phyloP scores from a whole-genome alignment of 176 grass and related monocot genomes.

The Oryza longistaminata region DNA sequence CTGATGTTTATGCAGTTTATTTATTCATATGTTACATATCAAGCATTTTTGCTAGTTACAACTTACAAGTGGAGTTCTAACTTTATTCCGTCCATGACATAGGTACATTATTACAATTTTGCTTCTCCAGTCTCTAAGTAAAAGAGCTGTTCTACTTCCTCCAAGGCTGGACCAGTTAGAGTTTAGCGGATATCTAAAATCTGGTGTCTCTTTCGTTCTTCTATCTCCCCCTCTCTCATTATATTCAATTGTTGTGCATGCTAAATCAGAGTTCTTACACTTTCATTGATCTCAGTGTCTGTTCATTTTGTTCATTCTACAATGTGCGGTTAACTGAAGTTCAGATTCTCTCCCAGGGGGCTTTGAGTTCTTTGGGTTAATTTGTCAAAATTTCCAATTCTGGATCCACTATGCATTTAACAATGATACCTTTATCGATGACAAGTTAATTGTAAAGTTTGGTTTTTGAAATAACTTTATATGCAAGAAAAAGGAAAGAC shows the following conservation, averaged over 20 bases:
- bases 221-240: not conserved
- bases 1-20: constrained; percentile 7
- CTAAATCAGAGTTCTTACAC: constrained; percentile 9
- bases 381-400: constrained; percentile 28
- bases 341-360: not conserved
- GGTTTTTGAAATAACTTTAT: not conserved
- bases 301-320: constrained; percentile 25
- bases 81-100: not conserved
- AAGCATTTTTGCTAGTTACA: not conserved
- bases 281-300: constrained; percentile 12
- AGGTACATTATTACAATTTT: constrained; percentile 82
- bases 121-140: constrained; percentile 80
- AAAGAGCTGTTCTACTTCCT: constrained; percentile 79
- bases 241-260: constrained; percentile 16
- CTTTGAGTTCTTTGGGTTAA: constrained; percentile 5
- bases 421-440: not conserved
- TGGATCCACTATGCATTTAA: constrained; percentile 21
- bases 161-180: constrained; percentile 79
- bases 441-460: not conserved
- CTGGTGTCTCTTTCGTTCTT: constrained; percentile 51
- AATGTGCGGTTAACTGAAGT: constrained; percentile 2
- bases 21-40: not conserved
- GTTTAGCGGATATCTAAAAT: constrained; percentile 91
- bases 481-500: not conserved
- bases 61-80: constrained; percentile 10